Evolutionary conservation across 1,139 yeast species (phyloP).

Genomic region (Yamadazyma triangularis): DNA sequence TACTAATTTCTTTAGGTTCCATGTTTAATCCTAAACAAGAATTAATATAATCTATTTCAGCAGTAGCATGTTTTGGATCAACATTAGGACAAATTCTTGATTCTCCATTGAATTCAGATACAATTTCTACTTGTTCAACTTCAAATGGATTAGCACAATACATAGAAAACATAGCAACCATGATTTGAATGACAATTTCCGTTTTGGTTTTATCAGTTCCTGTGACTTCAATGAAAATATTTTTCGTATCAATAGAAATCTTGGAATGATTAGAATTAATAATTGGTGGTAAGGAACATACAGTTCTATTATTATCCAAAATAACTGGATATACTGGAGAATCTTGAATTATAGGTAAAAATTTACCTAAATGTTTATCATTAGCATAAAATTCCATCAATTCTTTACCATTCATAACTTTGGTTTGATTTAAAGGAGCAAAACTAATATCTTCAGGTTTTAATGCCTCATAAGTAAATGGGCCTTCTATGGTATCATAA

Average conservation of each 20-base stretch:
- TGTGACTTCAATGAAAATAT: slow-evolving; percentile 89
- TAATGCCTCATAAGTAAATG: slow-evolving; percentile 85
- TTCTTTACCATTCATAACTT: slow-evolving; percentile 69
- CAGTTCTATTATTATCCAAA: slow-evolving; percentile 70
- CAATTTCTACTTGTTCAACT: slow-evolving; percentile 83
- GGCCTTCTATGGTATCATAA: slow-evolving; percentile 74
- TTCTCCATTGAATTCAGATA: slow-evolving; percentile 78
- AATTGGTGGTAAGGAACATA: slow-evolving; percentile 94
- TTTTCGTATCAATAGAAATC: slow-evolving; percentile 76
- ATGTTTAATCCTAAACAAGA: slow-evolving; percentile 83
- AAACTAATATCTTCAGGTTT: slow-evolving; percentile 76
- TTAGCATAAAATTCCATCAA: slow-evolving; percentile 87
- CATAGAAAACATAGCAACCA: slow-evolving; percentile 93
- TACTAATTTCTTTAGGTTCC: slow-evolving; percentile 61
- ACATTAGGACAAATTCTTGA: slow-evolving; percentile 75
- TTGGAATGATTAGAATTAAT: slow-evolving; percentile 92
- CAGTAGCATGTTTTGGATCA: slow-evolving; percentile 60
- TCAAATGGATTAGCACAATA: slow-evolving; percentile 75
- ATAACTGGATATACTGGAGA: slow-evolving; percentile 91
- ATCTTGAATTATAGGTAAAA: slow-evolving; percentile 80
- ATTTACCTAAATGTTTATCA: slow-evolving; percentile 87
- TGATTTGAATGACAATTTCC: slow-evolving; percentile 83
- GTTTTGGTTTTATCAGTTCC: slow-evolving; percentile 94
- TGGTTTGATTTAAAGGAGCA: slow-evolving; percentile 80
- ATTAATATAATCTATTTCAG: slow-evolving; percentile 83